Evolutionary conservation across 257 asterid genomes (phyloP), one percentile per base, ranked within the genome.

Genomic region (Pogostemon cablin): DNA sequence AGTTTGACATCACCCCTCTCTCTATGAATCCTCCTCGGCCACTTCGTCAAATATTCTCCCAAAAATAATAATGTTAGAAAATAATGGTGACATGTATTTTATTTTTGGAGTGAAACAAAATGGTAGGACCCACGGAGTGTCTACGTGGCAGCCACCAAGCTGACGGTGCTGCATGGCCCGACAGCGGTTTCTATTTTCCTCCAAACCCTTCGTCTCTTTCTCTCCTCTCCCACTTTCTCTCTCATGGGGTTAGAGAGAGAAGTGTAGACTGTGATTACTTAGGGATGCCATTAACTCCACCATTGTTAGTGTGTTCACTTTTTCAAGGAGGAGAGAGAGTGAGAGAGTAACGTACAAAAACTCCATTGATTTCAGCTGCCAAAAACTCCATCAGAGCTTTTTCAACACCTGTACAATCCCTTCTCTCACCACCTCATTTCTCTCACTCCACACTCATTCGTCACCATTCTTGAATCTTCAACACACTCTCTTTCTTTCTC

Each of bases 391-490:
- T 38, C 92, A 87, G 92, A 84, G 81, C 78, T 75, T 82, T 87
- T 72, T 62, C 79, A 87, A 87, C 93, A 86, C 87, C 85, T 86
- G 92, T 79, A 78, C 67, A 43, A 65, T 38, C 81, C 70, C 73
- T 68, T 66, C 78, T 77, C 56, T 66, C 86, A 72, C 84, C 85
- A 75, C 86, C 69, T 69, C 83, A 67, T 25, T 62, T 75, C 15
- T 42, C 25, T 25, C 32, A 25, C 70, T 6, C 55, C 77, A 35
- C 54, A 58, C 17, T 67, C 77, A 79, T 75, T 77, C 83, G 80
- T 65, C 80, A 65, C 58, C 47, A 62, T 0, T 6, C 44, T 7
- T 56, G 12, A 42, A 40, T 50, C 3, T 39, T 6, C 50, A 4
- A 20, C 46, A 25, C 32, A 25, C 32, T 25, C 32, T 25, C 32